phyloP scores from a whole-genome alignment of 805 yeast genomes.

The Candida pseudoglaebosa region DNA sequence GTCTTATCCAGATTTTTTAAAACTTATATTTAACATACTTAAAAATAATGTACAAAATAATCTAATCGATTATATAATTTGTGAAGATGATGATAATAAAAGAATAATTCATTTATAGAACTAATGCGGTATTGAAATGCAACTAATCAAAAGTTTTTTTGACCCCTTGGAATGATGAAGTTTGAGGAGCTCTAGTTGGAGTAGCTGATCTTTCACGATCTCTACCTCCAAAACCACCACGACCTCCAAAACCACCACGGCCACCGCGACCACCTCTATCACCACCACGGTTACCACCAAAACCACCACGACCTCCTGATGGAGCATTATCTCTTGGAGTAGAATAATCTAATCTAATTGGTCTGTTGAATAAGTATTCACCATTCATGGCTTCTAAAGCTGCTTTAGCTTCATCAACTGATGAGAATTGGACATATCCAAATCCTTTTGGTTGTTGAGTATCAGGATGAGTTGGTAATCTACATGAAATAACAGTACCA shows the following conservation, averaged over 20 bases:
- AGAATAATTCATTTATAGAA: not conserved
- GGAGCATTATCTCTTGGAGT: constrained; percentile 69
- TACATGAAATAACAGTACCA: constrained; percentile 83
- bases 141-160: constrained; percentile 75
- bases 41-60: constrained; percentile 5
- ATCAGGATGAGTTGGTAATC: constrained; percentile 98
- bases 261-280: constrained; percentile 34
- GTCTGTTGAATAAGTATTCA: constrained; percentile 82
- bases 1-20: no score
- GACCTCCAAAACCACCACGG: constrained; percentile 43
- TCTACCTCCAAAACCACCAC: constrained; percentile 37
- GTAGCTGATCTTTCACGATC: constrained; percentile 47
- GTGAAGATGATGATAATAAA: constrained; percentile 1
- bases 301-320: constrained; percentile 37
- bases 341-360: constrained; percentile 92
- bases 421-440: constrained; percentile 91
- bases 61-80: constrained; percentile 4
- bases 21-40: not conserved
- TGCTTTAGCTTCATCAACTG: constrained; percentile 83
- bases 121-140: not conserved
- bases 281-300: constrained; percentile 37
- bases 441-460: constrained; percentile 99
- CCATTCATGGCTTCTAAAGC: constrained; percentile 89
- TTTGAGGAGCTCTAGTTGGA: constrained; percentile 61
- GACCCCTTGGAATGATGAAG: constrained; percentile 74